These are phyloP conservation scores for Erysimum cheiri DNA, from an alignment of 441 rosid genomes.

Conservation along the genomic window DNA sequence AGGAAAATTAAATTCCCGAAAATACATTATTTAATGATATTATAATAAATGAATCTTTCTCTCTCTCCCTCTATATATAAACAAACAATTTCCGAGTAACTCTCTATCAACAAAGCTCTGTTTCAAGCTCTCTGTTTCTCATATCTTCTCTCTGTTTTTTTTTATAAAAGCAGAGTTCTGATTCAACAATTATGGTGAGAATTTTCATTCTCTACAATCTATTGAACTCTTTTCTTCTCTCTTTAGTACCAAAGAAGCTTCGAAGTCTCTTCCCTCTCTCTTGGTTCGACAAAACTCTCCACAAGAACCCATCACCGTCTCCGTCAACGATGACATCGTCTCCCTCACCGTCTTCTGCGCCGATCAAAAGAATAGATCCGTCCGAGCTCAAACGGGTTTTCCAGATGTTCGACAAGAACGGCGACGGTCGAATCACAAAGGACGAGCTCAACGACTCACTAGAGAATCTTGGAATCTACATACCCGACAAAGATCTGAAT, in stretches of 20 bases:
- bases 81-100: constrained; percentile 25
- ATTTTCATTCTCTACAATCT: constrained; percentile 55
- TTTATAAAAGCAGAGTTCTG: constrained; percentile 3
- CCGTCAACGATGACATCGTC: constrained; percentile 10
- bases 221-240: constrained; percentile 48
- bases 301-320: constrained; percentile 32
- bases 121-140: constrained; percentile 24
- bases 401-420: constrained; percentile 75
- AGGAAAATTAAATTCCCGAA: not conserved
- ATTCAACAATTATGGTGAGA: constrained; percentile 40
- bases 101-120: constrained; percentile 38
- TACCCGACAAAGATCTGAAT: constrained; percentile 62
- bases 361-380: constrained; percentile 52
- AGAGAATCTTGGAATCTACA: constrained; percentile 73
- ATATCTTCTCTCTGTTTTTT: constrained; percentile 33
- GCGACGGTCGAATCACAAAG: constrained; percentile 73
- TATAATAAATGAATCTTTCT: not conserved
- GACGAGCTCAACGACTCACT: constrained; percentile 68
- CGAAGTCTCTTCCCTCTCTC: constrained; percentile 48
- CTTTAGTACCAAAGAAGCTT: constrained; percentile 54
- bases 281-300: constrained; percentile 44
- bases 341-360: not conserved
- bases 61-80: no score
- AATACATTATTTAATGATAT: not conserved
- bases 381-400: constrained; percentile 64